Percentiles rank a stretch among this genome's conserved stretches.
Evolutionary conservation across 345 rosid species (phyloP).

Genomic region (Aquilaria yunnanensis): DNA sequence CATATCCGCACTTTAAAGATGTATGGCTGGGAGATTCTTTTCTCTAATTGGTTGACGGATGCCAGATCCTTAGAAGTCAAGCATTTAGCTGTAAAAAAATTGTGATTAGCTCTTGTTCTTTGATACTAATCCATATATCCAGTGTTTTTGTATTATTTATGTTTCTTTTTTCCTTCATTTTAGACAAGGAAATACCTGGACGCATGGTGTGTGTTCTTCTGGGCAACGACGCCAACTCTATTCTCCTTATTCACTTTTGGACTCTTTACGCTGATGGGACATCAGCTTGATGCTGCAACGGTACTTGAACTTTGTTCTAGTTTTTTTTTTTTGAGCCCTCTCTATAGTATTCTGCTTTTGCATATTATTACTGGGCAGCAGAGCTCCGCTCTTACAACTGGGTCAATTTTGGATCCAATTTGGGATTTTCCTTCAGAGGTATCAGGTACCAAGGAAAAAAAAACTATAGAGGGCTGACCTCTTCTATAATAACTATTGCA

Average conservation of each 20-base stretch:
- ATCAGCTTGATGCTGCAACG: constrained; percentile 93
- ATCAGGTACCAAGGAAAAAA: too few relatives aligned
- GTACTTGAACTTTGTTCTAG: constrained; percentile 27
- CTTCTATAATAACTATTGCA: constrained; percentile 24
- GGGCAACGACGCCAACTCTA: constrained; percentile 96
- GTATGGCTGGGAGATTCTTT: constrained; percentile 84
- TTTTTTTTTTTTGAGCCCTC: background rate
- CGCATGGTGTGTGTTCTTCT: constrained; percentile 98
- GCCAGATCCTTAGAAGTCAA: constrained; percentile 76
- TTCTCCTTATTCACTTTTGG: constrained; percentile 87
- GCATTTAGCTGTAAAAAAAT: constrained; percentile 59
- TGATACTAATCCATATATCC: background rate
- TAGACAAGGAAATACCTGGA: constrained; percentile 92
- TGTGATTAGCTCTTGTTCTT: constrained; percentile 8
- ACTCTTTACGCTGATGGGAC: constrained; percentile 77
- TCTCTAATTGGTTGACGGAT: constrained; percentile 72
- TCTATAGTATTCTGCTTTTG: constrained; percentile 1
- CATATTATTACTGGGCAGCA: too few relatives aligned
- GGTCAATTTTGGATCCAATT: constrained; percentile 3
- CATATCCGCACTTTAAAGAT: constrained; percentile 82
- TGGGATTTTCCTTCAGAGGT: background rate
- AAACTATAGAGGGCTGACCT: constrained; percentile 8
- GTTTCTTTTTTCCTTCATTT: constrained; percentile 15
- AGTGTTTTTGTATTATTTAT: background rate
- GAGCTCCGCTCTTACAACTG: too few relatives aligned